phyloP scores from a whole-genome alignment of 331 rosid genomes.

The Acacia concinna region DNA sequence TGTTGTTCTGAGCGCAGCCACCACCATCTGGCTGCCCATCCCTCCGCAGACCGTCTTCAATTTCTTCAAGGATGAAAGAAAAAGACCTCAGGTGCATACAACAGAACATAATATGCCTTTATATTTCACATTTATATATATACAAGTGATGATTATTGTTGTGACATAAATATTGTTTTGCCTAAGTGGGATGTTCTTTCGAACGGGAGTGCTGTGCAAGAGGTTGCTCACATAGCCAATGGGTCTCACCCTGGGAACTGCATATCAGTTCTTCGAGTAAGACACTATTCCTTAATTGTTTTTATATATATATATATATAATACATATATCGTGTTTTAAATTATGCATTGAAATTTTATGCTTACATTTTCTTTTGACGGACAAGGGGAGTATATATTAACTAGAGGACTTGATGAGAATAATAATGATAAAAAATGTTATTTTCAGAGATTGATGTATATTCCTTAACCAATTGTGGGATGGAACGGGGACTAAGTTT shows the following conservation, averaged over 20 bases:
- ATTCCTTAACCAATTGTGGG: neutral
- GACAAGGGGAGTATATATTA: neutral
- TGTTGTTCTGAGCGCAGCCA: slow-evolving; percentile 84
- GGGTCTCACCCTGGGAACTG: slow-evolving; percentile 95
- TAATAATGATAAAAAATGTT: neutral
- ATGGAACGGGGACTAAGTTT: neutral
- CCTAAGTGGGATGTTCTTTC: slow-evolving; percentile 94
- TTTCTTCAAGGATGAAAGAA: slow-evolving; percentile 90
- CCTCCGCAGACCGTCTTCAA: slow-evolving; percentile 80
- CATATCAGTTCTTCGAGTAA: slow-evolving; percentile 88
- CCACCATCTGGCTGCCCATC: slow-evolving; percentile 89
- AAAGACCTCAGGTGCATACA: slow-evolving; percentile 58
- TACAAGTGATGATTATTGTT: neutral
- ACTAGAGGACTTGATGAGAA: neutral
- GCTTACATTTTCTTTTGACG: neutral
- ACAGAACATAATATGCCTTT: neutral
- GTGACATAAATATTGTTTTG: neutral
- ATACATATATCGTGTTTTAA: neutral
- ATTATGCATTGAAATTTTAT: neutral
- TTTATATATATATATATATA: neutral
- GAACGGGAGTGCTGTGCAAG: slow-evolving; percentile 78
- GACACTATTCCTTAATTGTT: slow-evolving; percentile 19
- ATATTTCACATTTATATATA: neutral
- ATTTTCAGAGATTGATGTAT: neutral
- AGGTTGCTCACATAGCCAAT: slow-evolving; percentile 92